Base-by-base conservation (phyloP, 257 asterid genomes). In the Nicotiana noctiflora region DNA sequence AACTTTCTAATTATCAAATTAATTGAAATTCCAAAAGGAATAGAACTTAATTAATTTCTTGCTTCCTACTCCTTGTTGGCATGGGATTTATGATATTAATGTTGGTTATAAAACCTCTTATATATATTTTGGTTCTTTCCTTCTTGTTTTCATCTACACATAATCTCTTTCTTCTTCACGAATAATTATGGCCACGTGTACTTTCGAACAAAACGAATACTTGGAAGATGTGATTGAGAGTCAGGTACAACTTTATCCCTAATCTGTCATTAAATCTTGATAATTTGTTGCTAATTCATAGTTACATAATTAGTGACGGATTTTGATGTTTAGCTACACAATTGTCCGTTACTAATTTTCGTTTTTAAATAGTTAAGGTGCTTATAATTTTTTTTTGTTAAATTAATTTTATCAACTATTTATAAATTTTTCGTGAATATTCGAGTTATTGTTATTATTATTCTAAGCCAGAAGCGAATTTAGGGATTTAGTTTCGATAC, bases 141-240 rank as follows among this genome's bases (percentile, higher is more conserved):
- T 72, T 72, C 40, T 72, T 72, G 34, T 46, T 46, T 46, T 46
- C 60, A 52, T 72, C 60, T 7, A 11, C 32, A 68, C 11, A 0
- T 37, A 5, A 3, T 70, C 37, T 44, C 59, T 21, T 40, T n/a
- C 19, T 46, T 46, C 78, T 72, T 46, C 78, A 46, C 23, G 6
- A 72, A 72, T 6, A 6, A 72, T 70, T 6, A 72, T 72, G 78
- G 60, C 40, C 4, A 49, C 21, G 49, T 49, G 14, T 23, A 46
- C 23, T 49, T 72, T 23, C 15, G 61, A 49, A 49, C 60, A 13
- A 1, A 49, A 14, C 3, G 40, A 4, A 72, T 72, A 72, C 8
- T 25, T 72, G 2, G 78, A 72, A 21, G 78, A 72, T 49, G 78
- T 72, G 8, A 72, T 72, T 49, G 60, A 72, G 31, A 72, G 78